These are phyloP conservation scores for Stromatinia cepivora DNA, from an alignment of 2,329 filamentous ascomycete species.

Conservation along the genomic window DNA sequence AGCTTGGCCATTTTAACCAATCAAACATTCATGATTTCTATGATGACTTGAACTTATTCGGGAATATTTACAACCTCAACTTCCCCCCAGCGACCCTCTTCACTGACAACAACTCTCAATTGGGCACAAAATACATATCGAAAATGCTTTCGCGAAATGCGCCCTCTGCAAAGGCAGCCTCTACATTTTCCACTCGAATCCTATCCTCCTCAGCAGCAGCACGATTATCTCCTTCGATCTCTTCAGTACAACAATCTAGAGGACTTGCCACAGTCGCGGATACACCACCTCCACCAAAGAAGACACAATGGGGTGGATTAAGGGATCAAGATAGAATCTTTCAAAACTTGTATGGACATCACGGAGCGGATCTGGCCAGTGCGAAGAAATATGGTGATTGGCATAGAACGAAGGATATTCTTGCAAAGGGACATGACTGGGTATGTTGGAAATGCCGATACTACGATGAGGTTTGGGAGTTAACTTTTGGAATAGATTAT, in stretches of 20 bases:
- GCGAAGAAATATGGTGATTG: conserved; percentile 98
- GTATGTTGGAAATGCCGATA: conserved; percentile 44
- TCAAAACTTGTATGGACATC: conserved; percentile 95
- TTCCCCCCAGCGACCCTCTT: conserved; percentile 25
- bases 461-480: conserved; percentile 17
- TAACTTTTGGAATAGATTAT: conserved; percentile 66
- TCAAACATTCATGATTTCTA: conserved; percentile 26
- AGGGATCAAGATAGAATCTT: conserved; percentile 98
- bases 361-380: conserved; percentile 85
- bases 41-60: conserved; percentile 31
- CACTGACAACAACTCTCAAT: conserved; percentile 36
- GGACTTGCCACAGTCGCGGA: conserved; percentile 81
- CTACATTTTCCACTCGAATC: conserved; percentile 37
- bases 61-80: conserved; percentile 23
- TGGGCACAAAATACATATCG: conserved; percentile 39
- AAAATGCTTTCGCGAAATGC: conserved; percentile 43
- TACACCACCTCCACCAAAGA: conserved; percentile 62
- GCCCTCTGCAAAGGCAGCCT: conserved; percentile 39
- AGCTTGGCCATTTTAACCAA: conserved; percentile 19
- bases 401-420: conserved; percentile 99
- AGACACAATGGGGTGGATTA: conserved; percentile 77
- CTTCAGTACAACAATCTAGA: conserved; percentile 58
- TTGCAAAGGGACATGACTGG: conserved; percentile 97
- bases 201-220: conserved; percentile 37
- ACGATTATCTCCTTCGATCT: conserved; percentile 42